Evolutionary conservation across 1,139 yeast genomes (phyloP), one percentile per base, ranked within the genome.

Genomic region (Sugiyamaella grinbergsii): DNA sequence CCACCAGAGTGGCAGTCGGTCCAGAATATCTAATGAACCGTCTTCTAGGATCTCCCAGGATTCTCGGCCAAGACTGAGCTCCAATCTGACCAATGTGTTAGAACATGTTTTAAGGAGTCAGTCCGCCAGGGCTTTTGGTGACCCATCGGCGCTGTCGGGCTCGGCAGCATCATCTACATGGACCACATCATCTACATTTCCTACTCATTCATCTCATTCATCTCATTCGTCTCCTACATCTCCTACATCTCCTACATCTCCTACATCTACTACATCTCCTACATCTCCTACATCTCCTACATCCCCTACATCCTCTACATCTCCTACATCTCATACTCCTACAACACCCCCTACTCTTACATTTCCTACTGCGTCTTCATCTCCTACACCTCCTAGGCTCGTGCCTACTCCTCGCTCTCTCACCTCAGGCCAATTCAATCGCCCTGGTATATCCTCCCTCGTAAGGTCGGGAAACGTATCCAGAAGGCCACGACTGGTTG

Each of bases 51-150:
- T n/a, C 5, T 16, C 23, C 10, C 39, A 34, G 13, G 16, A 26
- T 28, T n/a, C 33, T n/a, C 34, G 44, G 5, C 15, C 24, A 18
- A 18, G 44, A 13, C 6, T 29, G 26, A 28, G 13, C 13, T 10
- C 44, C 2, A 28, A 19, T 6, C 18, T 40, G 11, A 31, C 45
- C n/a, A 31, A 28, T 23, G 34, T 41, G 15, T 15, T 41, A 32
- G 38, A 41, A 20, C 37, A 41, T 5, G 45, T 41, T 28, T 20
- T 41, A 16, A 41, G 45, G 31, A 41, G 31, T n/a, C 45, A 41
- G 16, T 41, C 45, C 5, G 45, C 37, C 4, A n/a, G 38, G 15
- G 28, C 45, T 4, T 29, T 32, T 15, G 34, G 34, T 19, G 43
- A 28, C 2, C 23, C 15, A 10, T 18, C 26, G 5, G 5, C 28